A percentile compares a stretch with the other conserved stretches of the same genome.
These are phyloP conservation scores for Phtheirospermum japonicum DNA, from an alignment of 257 asterid genomes.

Conservation along the genomic window DNA sequence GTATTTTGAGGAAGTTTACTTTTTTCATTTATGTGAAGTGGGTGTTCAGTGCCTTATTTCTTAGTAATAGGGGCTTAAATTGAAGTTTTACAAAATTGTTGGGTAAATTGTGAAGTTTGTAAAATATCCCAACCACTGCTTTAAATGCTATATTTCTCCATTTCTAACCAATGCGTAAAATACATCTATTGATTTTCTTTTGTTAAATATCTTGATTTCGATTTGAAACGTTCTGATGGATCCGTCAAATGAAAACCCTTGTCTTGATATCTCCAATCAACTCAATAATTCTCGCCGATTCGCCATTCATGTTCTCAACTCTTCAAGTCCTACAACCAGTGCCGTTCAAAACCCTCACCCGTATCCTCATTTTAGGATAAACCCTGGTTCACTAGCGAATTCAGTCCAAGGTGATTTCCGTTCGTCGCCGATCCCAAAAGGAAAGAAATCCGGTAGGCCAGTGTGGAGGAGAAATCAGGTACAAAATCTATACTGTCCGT, in stretches of 20 bases:
- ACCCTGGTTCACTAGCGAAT: constrained; percentile 27
- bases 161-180: background rate
- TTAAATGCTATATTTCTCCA: background rate
- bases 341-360: constrained; percentile 30
- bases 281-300: constrained; percentile 50
- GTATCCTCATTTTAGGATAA: constrained; percentile 18
- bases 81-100: background rate
- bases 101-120: background rate
- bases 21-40: background rate
- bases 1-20: background rate
- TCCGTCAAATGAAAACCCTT: constrained; percentile 40
- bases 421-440: constrained; percentile 58
- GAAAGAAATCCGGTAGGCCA: constrained; percentile 74
- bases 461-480: too few species aligned
- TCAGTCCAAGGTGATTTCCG: constrained; percentile 38
- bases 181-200: background rate
- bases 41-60: background rate
- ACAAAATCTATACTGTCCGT: constrained; percentile 27
- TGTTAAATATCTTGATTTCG: constrained; percentile 19
- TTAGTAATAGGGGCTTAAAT: background rate
- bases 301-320: constrained; percentile 41
- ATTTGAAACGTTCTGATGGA: constrained; percentile 39
- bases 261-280: constrained; percentile 39
- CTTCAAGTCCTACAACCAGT: constrained; percentile 27
- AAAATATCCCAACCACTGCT: background rate